Conservation (phyloP, 768 basidiomycete species). For the Macrocybe gigantea region DNA sequence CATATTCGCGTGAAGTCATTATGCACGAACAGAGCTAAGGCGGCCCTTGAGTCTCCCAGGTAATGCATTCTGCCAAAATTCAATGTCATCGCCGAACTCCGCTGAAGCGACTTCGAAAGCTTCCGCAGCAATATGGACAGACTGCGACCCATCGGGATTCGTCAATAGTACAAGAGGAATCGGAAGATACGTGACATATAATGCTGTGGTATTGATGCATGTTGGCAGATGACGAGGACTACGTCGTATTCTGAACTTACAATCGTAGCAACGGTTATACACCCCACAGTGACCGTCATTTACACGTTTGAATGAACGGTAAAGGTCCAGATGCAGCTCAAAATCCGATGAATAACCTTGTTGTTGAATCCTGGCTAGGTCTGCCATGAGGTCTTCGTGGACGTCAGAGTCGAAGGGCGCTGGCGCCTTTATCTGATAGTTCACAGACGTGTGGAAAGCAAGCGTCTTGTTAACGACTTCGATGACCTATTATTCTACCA, state of each 20-base stretch:
- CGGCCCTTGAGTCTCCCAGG: slow-evolving; percentile 39
- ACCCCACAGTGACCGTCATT: slow-evolving; percentile 57
- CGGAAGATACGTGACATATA: slow-evolving; percentile 43
- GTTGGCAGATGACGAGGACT: background rate
- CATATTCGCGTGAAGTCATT: background rate
- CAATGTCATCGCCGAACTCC: slow-evolving; percentile 45
- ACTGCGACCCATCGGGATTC: slow-evolving; percentile 37
- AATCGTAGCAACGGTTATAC: slow-evolving; percentile 44
- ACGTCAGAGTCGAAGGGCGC: slow-evolving; percentile 47
- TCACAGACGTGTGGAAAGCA: slow-evolving; percentile 57
- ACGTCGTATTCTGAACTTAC: slow-evolving; percentile 1
- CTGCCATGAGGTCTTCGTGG: slow-evolving; percentile 48
- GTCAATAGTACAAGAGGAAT: slow-evolving; percentile 43
- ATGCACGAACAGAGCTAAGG: slow-evolving; percentile 32
- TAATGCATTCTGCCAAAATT: slow-evolving; percentile 50
- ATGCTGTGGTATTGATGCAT: slow-evolving; percentile 17
- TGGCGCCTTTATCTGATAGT: slow-evolving; percentile 53
- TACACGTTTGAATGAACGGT: slow-evolving; percentile 44
- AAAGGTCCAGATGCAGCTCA: slow-evolving; percentile 51
- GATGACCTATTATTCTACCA: slow-evolving; percentile 32
- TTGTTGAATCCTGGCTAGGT: slow-evolving; percentile 40
- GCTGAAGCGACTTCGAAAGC: slow-evolving; percentile 45
- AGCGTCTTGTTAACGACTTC: slow-evolving; percentile 53
- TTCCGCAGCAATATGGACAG: slow-evolving; percentile 46
- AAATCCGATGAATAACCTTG: slow-evolving; percentile 44